Evolutionary conservation across 140 eudicot species (phyloP), one percentile per base, ranked within the genome.

Genomic region (Erigeron philadelphicus): DNA sequence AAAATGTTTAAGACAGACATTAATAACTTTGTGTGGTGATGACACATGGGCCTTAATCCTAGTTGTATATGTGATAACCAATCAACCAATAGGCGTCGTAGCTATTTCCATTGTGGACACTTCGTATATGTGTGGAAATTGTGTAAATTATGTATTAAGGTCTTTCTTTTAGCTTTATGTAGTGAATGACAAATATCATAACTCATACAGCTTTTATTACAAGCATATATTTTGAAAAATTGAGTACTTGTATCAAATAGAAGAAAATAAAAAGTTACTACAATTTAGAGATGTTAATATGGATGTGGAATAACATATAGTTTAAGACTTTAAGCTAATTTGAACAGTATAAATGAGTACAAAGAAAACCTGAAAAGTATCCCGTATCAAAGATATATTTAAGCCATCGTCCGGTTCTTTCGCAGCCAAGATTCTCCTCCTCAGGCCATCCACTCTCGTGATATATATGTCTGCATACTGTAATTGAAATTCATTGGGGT

Each of bases 391-490:
- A n/a, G 78, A 60, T 77, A 79, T 79, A 41, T 89, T 85, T 49
- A 82, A 64, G 42, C 67, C 74, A 55, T 71, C 84, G 61, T 75
- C 88, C 77, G 75, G 74, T 60, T 79, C 81, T 49, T 57, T 82
- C 61, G 89, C 85, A 70, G 54, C 50, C 54, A 78, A 67, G 42
- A 89, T 64, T 73, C 88, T 89, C 78, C 98, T 79, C 77, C 98
- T 83, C 72, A 89, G 70, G 53, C 95, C 98, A 86, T 93, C 96
- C 70, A 89, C 85, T 81, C 98, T 85, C 0, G 96, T 89, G 60
- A 89, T 87, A 79, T 81, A 93, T 73, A 93, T 61, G 79, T 93
- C 89, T 62, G 83, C 81, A 81, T 89, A 86, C 98, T 93, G 96
- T 61, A 82, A 80, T 61, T 74, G 57, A 64, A 65, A 75, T 66